phyloP scores from a whole-genome alignment of 1,139 yeast genomes.

The Entelexis paramagnoliae region DNA sequence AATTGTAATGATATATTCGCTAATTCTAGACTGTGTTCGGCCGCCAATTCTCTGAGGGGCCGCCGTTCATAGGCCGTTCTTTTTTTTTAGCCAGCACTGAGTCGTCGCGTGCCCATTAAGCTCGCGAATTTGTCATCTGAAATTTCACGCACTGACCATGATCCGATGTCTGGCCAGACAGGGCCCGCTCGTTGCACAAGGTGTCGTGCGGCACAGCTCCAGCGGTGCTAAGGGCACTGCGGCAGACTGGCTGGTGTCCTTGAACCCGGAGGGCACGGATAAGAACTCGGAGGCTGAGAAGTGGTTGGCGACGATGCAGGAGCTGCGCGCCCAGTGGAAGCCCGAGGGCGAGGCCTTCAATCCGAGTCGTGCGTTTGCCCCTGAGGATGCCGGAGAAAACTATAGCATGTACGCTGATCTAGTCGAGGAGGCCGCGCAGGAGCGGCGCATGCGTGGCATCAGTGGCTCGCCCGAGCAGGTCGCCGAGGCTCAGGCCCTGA shows the following conservation, averaged over 20 bases:
- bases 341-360: slow-evolving; percentile 28
- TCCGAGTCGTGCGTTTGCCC: slow-evolving; percentile 29
- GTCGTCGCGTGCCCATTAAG: not conserved
- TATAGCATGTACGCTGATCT: slow-evolving; percentile 22
- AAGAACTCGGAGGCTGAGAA: slow-evolving; percentile 51
- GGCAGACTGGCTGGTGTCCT: slow-evolving; percentile 22
- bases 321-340: slow-evolving; percentile 41
- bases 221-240: not conserved
- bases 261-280: slow-evolving; percentile 6
- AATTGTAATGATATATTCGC: too few relatives aligned
- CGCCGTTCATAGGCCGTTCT: too few relatives aligned
- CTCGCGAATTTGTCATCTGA: slow-evolving; percentile 3
- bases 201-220: not conserved
- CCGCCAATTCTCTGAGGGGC: too few relatives aligned
- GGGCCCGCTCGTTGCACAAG: not conserved
- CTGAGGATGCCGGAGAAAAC: slow-evolving; percentile 24
- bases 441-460: slow-evolving; percentile 2
- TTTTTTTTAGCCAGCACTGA: too few relatives aligned
- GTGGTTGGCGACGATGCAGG: slow-evolving; percentile 53
- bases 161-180: slow-evolving; percentile 5
- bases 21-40: too few relatives aligned
- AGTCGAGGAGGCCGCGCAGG: slow-evolving; percentile 16
- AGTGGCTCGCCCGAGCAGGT: slow-evolving; percentile 39
- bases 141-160: slow-evolving; percentile 4
- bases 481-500: slow-evolving; percentile 43